A percentile compares a stretch with the other conserved stretches of the same genome.
Evolutionary conservation across 768 basidiomycete species (phyloP).

Genomic region (Clathrus columnatus): DNA sequence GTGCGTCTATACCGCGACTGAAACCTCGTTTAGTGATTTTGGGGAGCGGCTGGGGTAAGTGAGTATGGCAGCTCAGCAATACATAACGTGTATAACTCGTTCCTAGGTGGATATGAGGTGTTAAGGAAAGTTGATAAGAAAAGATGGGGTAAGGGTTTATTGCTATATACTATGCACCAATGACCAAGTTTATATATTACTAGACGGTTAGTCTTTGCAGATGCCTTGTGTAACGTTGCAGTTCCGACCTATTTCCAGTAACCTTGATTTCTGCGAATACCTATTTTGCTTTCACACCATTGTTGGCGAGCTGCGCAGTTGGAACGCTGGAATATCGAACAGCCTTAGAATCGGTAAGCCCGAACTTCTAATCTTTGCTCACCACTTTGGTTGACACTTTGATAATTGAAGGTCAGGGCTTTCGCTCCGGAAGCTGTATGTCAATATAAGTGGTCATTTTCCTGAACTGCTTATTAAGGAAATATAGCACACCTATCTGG

Average conservation of each 20-base stretch:
- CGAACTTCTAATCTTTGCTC: background rate
- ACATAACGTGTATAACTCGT: background rate
- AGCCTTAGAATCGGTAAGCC: slow-evolving; percentile 68
- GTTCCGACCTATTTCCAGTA: slow-evolving; percentile 37
- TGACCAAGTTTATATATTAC: background rate
- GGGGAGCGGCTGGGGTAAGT: slow-evolving; percentile 59
- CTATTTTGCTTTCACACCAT: slow-evolving; percentile 51
- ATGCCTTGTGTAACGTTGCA: background rate
- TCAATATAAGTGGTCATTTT: background rate
- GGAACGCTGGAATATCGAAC: slow-evolving; percentile 80
- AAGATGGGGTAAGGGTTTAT: slow-evolving; percentile 46
- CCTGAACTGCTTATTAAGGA: background rate
- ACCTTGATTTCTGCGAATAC: slow-evolving; percentile 54
- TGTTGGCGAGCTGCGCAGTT: slow-evolving; percentile 60
- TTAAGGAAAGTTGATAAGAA: slow-evolving; percentile 61
- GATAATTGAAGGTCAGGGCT: slow-evolving; percentile 15
- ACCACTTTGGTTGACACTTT: background rate
- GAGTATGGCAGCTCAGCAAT: background rate
- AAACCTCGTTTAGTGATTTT: slow-evolving; percentile 52
- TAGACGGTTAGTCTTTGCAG: background rate
- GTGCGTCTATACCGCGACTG: slow-evolving; percentile 2
- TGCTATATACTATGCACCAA: background rate
- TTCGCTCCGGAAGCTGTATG: slow-evolving; percentile 45
- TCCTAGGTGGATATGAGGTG: slow-evolving; percentile 51
- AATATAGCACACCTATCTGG: slow-evolving; percentile 52